phyloP scores from a whole-genome alignment of 2,329 filamentous ascomycete genomes.

The Diaporthe vaccinii region DNA sequence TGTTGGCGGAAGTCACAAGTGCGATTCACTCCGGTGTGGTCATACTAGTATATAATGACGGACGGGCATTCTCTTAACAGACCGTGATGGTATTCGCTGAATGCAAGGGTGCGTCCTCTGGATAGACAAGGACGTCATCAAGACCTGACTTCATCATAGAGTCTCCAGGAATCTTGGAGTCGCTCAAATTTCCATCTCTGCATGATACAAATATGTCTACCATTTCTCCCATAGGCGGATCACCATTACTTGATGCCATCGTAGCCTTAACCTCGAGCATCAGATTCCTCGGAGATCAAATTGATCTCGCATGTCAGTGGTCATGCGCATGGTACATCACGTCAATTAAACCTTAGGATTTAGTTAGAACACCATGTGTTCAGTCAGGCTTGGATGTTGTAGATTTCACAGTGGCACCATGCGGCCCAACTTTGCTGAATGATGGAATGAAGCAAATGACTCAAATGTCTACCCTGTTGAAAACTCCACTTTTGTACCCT shows the following conservation, averaged over 20 bases:
- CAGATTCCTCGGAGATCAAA: neutral
- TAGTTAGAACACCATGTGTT: neutral
- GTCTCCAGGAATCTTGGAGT: neutral
- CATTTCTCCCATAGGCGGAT: neutral
- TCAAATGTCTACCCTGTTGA: neutral
- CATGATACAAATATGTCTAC: neutral
- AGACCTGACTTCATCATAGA: neutral
- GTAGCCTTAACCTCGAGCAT: neutral
- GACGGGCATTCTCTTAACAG: neutral
- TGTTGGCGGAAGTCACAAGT: neutral
- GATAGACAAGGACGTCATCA: neutral
- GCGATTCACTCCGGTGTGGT: neutral
- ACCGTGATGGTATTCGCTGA: neutral
- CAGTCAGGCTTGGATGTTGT: neutral
- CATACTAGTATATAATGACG: neutral
- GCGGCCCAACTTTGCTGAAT: neutral
- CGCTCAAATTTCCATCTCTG: neutral
- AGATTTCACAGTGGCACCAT: neutral
- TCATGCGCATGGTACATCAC: neutral
- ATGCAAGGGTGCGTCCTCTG: too few species aligned
- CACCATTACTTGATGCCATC: neutral
- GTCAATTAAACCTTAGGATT: neutral
- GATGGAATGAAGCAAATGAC: conserved; percentile 13
- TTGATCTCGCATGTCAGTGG: neutral
- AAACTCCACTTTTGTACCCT: conserved; percentile 18